Evolutionary conservation across 2,329 filamentous ascomycete species (phyloP).

Genomic region (Cryphonectria naterciae): DNA sequence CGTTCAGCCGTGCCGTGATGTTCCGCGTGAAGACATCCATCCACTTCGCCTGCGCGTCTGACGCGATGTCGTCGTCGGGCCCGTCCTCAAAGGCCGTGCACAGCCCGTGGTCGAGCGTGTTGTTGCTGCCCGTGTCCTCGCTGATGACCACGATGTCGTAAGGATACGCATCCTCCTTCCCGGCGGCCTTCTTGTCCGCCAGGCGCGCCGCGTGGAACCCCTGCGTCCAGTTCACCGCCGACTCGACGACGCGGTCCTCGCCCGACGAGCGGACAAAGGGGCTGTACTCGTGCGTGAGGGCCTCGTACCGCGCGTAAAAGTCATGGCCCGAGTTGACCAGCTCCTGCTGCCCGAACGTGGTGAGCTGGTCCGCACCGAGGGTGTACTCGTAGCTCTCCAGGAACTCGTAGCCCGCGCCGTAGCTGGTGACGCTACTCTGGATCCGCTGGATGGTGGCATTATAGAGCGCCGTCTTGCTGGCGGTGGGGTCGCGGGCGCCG

Average conservation of each 20-base stretch:
- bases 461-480: slow-evolving; percentile 68
- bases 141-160: slow-evolving; percentile 69
- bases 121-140: slow-evolving; percentile 71
- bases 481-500: slow-evolving; percentile 80
- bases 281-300: slow-evolving; percentile 58
- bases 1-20: slow-evolving; percentile 72
- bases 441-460: slow-evolving; percentile 67
- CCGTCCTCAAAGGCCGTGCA: slow-evolving; percentile 74
- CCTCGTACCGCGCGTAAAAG: slow-evolving; percentile 74
- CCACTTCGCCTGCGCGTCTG: slow-evolving; percentile 61
- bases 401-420: slow-evolving; percentile 69
- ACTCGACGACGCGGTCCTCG: slow-evolving; percentile 50
- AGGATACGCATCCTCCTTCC: slow-evolving; percentile 46
- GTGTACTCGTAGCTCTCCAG: slow-evolving; percentile 72
- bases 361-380: slow-evolving; percentile 58
- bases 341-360: slow-evolving; percentile 68
- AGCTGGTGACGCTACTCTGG: slow-evolving; percentile 59
- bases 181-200: slow-evolving; percentile 44
- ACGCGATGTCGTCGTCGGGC: slow-evolving; percentile 51
- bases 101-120: slow-evolving; percentile 76
- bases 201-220: slow-evolving; percentile 68
- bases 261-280: slow-evolving; percentile 55
- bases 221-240: slow-evolving; percentile 73
- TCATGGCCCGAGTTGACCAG: slow-evolving; percentile 75
- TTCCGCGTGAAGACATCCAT: slow-evolving; percentile 65